Evolutionary conservation across 768 basidiomycete species (phyloP), one percentile per base, ranked within the genome.

Genomic region (Termitomyces sp.): DNA sequence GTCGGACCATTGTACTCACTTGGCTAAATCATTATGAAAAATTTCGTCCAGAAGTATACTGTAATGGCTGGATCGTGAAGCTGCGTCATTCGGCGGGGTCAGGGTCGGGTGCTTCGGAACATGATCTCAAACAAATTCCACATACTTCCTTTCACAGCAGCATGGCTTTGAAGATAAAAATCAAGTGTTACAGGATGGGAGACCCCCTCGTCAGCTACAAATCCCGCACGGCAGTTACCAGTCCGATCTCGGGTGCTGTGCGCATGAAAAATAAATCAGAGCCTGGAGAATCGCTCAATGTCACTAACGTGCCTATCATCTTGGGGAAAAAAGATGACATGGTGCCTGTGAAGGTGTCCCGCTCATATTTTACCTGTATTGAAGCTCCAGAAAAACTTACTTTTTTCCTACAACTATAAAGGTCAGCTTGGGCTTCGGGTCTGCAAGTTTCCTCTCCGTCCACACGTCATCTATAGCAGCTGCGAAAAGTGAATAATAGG

Each of bases 331-430:
- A 86, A 85, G 18, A 68, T 26, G 68, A 59, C 76, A 67, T 61
- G 78, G 73, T 71, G 80, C 73, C 51, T 57, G 53, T 55, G 33
- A 20, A 55, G 32, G 18, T 37, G 10, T 32, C 22, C 27, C 24
- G 8, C 24, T 37, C 14, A 20, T 14, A 40, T 33, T 40, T n/a
- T 39, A 16, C 7, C 33, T 8, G 32, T 4, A 16, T n/a, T 39
- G 13, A 27, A 24, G n/a, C 16, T 46, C 42, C 20, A 14, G 37
- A 59, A 43, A 36, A 44, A 26, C 58, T 62, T 60, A 54, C 64
- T 53, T 73, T 66, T 87, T 87, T 7, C 84, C 84, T 13, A 87
- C 86, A 34, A 86, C 71, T 46, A 86, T 77, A n/a, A 85, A 74
- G 0, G 83, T 85, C 26, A 87, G 75, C 30, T 69, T 76, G 0